A percentile compares a stretch with the other conserved stretches of the same genome.
phyloP scores from a whole-genome alignment of 2,329 filamentous ascomycete species.

The Clonostachys byssicola region DNA sequence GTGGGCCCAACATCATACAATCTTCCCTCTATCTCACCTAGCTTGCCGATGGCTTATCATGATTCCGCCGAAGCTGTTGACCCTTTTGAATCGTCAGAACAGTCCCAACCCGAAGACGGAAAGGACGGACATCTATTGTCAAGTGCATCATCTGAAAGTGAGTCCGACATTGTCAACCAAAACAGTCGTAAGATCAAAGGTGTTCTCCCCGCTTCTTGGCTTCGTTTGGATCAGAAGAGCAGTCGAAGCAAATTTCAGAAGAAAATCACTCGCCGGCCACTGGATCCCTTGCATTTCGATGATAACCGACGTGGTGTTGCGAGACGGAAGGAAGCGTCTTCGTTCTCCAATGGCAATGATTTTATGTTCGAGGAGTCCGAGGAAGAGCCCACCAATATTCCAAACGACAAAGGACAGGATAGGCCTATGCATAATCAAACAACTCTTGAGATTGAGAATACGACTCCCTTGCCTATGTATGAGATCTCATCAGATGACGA shows the following conservation, averaged over 20 bases:
- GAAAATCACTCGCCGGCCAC: constrained; percentile 16
- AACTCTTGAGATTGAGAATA: constrained; percentile 11
- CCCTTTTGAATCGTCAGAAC: too few species aligned
- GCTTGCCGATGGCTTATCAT: too few species aligned
- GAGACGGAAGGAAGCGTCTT: constrained; percentile 13
- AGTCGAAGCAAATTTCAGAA: constrained; percentile 21
- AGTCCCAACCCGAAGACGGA: too few species aligned
- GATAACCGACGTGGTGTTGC: constrained; percentile 44
- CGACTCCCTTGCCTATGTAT: background rate
- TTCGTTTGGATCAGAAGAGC: constrained; percentile 51
- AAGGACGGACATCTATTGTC: background rate
- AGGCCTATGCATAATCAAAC: constrained; percentile 18
- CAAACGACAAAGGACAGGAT: constrained; percentile 8
- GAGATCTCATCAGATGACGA: constrained; percentile 18
- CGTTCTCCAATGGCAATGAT: constrained; percentile 8
- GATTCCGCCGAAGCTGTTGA: too few species aligned
- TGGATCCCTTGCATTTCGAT: constrained; percentile 27
- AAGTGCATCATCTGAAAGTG: constrained; percentile 24
- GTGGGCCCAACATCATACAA: too few species aligned
- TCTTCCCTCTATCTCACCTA: too few species aligned
- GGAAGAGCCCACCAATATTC: constrained; percentile 21
- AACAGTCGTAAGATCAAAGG: constrained; percentile 46
- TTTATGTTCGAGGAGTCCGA: constrained; percentile 44
- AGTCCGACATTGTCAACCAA: constrained; percentile 26
- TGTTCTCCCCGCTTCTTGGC: constrained; percentile 64